Base-by-base conservation (phyloP, 352 stramenopile species). In the Phytophthora chlamydospora region DNA sequence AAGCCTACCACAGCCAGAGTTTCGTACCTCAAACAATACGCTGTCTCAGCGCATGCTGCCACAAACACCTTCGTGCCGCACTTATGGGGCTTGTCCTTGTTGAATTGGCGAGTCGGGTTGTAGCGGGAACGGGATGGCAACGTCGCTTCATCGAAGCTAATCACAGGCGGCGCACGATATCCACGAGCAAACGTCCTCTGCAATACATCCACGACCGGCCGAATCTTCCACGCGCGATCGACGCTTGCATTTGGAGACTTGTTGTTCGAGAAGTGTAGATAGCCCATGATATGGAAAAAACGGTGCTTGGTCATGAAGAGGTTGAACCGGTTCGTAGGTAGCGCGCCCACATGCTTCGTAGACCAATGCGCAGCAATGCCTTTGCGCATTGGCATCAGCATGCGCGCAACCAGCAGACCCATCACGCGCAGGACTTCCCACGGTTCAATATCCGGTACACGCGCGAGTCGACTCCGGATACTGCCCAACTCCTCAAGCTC, bases 201-300 rank as follows among this genome's bases (percentile, higher is more conserved):
- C 9, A 55, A 27, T 6, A 39, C 19, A 2, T 43, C 39, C 44
- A 63, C 45, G 2, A 63, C 45, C 11, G 8, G 35, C 4, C 44
- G 31, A 4, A 59, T 31, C 41, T 59, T 59, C 51, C 31, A 59
- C 1, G 44, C 55, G 6, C 55, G 44, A 33, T 63, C 36, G 27
- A 19, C 10, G 1, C 27, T 6, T 4, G 12, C 27, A 6, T 42
- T 27, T 21, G 34, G 19, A 2, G 41, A 48, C 1, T 39, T 32
- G 35, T 49, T 55, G 24, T 62, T 49, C 0, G 45, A 50, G 43
- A 63, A 55, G 17, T 56, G 55, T 7, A 63, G 31, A n/a, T 63
- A 48, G 14, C 21, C 29, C 44, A 56, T 56, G 3, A 63, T 32
- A 10, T 44, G 3, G 7, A 21, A 19, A 39, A 55, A 63, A 1